Conservation (phyloP, 2,329 filamentous ascomycete species). For the Talaromyces sp. region DNA sequence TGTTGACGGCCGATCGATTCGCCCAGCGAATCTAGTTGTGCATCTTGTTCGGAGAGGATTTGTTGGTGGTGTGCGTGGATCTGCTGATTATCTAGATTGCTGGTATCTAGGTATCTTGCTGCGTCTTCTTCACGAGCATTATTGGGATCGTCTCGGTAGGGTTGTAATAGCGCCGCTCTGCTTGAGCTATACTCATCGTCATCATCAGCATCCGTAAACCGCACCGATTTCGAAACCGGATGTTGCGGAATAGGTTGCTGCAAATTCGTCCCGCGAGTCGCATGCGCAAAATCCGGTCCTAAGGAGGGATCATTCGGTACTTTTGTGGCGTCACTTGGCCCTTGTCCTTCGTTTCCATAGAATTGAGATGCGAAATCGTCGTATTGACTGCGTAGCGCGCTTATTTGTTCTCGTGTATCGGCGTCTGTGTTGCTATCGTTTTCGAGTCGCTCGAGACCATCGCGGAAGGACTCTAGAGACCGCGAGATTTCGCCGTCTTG, state of each 20-base stretch:
- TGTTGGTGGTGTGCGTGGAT: constrained; percentile 78
- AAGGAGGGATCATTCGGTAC: constrained; percentile 60
- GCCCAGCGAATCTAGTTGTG: constrained; percentile 84
- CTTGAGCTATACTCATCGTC: constrained; percentile 49
- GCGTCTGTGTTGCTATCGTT: constrained; percentile 41
- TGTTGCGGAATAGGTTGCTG: constrained; percentile 42
- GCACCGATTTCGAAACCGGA: constrained; percentile 65
- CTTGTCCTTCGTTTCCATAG: constrained; percentile 53
- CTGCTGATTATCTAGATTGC: constrained; percentile 69
- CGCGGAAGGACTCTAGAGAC: constrained; percentile 78
- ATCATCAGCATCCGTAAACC: constrained; percentile 65
- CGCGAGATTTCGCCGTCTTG: constrained; percentile 86
- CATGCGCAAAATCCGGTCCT: constrained; percentile 60
- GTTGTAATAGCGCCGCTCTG: constrained; percentile 57
- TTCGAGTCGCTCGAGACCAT: constrained; percentile 67
- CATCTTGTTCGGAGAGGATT: constrained; percentile 83
- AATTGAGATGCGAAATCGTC: constrained; percentile 75
- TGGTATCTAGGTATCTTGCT: constrained; percentile 40
- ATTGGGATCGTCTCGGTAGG: constrained; percentile 53
- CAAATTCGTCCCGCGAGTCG: constrained; percentile 39
- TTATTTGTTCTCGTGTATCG: constrained; percentile 61
- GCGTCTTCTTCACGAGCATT: constrained; percentile 26
- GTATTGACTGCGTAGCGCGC: constrained; percentile 67
- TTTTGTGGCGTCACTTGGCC: constrained; percentile 49
- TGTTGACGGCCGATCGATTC: constrained; percentile 81